Percentiles rank a stretch among this genome's conserved stretches.
Conservation (phyloP, 2,329 filamentous ascomycete genomes). For the Dactylellina parvicollis region DNA sequence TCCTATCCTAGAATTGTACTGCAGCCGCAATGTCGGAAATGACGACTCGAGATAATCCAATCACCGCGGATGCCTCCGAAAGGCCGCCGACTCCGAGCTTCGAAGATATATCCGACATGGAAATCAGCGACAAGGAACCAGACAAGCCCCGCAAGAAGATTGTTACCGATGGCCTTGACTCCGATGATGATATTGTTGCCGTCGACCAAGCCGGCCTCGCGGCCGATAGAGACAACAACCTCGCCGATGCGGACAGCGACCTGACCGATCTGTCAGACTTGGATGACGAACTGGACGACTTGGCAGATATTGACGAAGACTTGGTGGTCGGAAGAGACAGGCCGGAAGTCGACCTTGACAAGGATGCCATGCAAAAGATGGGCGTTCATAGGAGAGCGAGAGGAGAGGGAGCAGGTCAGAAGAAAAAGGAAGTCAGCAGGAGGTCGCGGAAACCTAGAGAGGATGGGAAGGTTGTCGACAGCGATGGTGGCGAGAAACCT, state of each 20-base stretch:
- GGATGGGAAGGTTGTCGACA: slow-evolving; percentile 6
- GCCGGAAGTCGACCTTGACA: slow-evolving; percentile 28
- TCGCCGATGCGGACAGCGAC: slow-evolving; percentile 76
- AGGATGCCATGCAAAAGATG: slow-evolving; percentile 37
- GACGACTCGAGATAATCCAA: slow-evolving; percentile 15
- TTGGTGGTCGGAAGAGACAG: slow-evolving; percentile 2
- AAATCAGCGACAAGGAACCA: slow-evolving; percentile 46
- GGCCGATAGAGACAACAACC: slow-evolving; percentile 68
- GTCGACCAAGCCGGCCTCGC: slow-evolving; percentile 59
- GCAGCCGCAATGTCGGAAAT: slow-evolving; percentile 32
- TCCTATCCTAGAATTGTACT: not conserved
- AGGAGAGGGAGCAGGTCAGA: slow-evolving; percentile 72
- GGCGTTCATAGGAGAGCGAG: slow-evolving; percentile 24
- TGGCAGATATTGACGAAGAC: slow-evolving; percentile 37
- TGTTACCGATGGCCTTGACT: slow-evolving; percentile 25
- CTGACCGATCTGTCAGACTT: slow-evolving; percentile 77
- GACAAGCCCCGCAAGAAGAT: slow-evolving; percentile 34
- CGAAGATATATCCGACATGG: slow-evolving; percentile 38
- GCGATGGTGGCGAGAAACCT: slow-evolving; percentile 14
- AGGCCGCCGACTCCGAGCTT: slow-evolving; percentile 13
- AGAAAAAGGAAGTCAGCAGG: slow-evolving; percentile 69
- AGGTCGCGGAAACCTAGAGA: slow-evolving; percentile 60
- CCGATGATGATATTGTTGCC: slow-evolving; percentile 34
- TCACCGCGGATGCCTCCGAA: slow-evolving; percentile 29
- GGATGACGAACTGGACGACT: slow-evolving; percentile 68